A percentile compares a stretch with the other conserved stretches of the same genome.
These are phyloP conservation scores for Tolypocladium capitatum DNA, from an alignment of 2,329 filamentous ascomycete species.

Conservation along the genomic window DNA sequence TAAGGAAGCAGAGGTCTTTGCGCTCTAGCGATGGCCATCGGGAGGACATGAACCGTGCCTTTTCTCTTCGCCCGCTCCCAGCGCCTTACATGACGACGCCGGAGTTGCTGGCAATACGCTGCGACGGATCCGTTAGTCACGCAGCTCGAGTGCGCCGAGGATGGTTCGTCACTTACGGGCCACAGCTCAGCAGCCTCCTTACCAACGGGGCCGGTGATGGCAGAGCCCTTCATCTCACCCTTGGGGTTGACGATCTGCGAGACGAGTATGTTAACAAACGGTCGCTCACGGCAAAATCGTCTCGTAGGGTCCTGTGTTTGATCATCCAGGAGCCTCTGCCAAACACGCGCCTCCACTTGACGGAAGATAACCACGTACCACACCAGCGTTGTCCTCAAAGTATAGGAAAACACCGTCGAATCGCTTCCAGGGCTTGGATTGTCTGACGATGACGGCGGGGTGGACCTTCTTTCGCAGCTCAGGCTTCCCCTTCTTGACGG, in stretches of 20 bases:
- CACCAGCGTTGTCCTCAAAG: constrained; percentile 99
- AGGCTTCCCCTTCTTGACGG: constrained; percentile 99
- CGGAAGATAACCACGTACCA: constrained; percentile 48
- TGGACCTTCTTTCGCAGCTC: constrained; percentile 99
- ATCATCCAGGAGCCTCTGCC: background rate
- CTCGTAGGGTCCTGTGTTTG: background rate
- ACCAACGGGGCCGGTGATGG: constrained; percentile 96
- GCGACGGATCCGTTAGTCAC: constrained; percentile 17
- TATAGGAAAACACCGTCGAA: constrained; percentile 98
- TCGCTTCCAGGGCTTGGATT: constrained; percentile 99
- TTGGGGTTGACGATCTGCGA: constrained; percentile 97
- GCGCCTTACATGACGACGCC: constrained; percentile 92
- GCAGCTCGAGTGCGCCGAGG: background rate
- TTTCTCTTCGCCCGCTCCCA: constrained; percentile 16
- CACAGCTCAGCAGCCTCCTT: constrained; percentile 99
- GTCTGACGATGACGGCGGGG: constrained; percentile 96
- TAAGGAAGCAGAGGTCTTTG: constrained; percentile 7
- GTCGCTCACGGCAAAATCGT: background rate
- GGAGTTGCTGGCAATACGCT: constrained; percentile 99
- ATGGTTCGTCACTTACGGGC: constrained; percentile 55
- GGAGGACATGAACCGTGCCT: constrained; percentile 15
- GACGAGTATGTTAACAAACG: constrained; percentile 19
- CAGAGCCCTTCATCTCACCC: constrained; percentile 99
- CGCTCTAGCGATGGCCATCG: constrained; percentile 21
- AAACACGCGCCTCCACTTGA: background rate